Evolutionary conservation across 176 grass and related monocot species (phyloP).

Genomic region (Stipa capillata): DNA sequence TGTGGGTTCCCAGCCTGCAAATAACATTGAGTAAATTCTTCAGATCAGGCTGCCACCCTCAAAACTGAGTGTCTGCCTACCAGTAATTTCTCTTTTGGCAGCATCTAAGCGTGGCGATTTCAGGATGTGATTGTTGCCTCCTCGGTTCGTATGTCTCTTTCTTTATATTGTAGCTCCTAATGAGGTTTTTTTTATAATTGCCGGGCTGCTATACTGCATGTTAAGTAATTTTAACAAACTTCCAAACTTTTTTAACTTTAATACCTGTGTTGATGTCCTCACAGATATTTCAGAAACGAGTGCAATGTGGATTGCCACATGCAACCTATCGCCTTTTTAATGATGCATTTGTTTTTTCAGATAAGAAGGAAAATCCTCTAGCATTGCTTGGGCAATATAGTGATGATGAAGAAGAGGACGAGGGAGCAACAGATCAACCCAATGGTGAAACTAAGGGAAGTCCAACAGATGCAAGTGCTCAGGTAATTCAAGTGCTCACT

Average conservation of each 20-base stretch:
- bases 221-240: conserved; percentile 14
- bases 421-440: conserved; percentile 37
- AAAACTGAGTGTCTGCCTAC: conserved; percentile 61
- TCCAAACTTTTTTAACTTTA: conserved; percentile 8
- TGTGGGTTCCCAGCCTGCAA: conserved; percentile 66
- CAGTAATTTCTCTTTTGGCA: conserved; percentile 71
- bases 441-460: conserved; percentile 36
- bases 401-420: conserved; percentile 80
- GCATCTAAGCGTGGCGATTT: conserved; percentile 59
- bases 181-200: conserved; percentile 62
- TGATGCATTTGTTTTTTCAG: conserved; percentile 39
- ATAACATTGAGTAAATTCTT: conserved; percentile 63
- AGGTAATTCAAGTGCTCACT: conserved; percentile 43
- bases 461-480: conserved; percentile 34
- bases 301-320: not conserved
- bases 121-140: conserved; percentile 64
- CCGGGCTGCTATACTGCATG: conserved; percentile 23
- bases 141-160: conserved; percentile 99
- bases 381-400: conserved; percentile 91
- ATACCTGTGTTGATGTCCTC: not conserved
- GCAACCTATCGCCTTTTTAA: conserved; percentile 13
- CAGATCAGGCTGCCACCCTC: conserved; percentile 63
- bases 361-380: conserved; percentile 84
- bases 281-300: conserved; percentile 3
- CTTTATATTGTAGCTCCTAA: conserved; percentile 84